phyloP scores from a whole-genome alignment of 2,329 filamentous ascomycete genomes.

The Fusarium sp. region DNA sequence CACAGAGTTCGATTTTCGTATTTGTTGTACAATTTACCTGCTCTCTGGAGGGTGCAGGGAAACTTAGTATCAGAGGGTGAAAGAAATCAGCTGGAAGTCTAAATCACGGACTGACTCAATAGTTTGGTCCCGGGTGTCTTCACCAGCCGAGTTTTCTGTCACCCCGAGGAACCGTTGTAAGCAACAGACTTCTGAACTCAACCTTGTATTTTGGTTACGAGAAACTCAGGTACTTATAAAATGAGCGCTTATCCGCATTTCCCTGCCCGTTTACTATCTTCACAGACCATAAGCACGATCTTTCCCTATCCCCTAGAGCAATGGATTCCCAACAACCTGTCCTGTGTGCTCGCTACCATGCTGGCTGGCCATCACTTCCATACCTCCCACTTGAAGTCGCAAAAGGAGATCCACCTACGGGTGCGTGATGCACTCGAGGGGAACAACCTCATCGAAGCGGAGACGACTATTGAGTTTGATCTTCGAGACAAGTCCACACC shows the following conservation, averaged over 20 bases:
- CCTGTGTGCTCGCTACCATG: background rate
- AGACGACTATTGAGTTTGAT: background rate
- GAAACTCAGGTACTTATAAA: background rate
- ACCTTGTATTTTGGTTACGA: background rate
- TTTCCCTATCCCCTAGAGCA: background rate
- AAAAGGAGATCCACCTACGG: background rate
- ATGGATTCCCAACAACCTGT: background rate
- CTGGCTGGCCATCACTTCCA: constrained; percentile 10
- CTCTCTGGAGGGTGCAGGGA: too few relatives aligned
- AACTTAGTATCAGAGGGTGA: too few relatives aligned
- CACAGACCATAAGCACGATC: background rate
- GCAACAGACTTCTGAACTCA: background rate
- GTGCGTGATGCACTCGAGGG: background rate
- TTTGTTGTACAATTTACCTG: too few relatives aligned
- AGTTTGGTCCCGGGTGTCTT: background rate
- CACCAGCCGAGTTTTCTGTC: background rate
- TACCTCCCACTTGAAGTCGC: background rate
- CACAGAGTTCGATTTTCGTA: background rate
- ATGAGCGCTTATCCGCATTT: background rate
- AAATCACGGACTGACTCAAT: too few relatives aligned
- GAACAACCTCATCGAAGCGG: background rate
- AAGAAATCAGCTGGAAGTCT: too few relatives aligned
- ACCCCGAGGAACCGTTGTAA: background rate
- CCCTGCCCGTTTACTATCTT: background rate
- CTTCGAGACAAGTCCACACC: background rate